phyloP scores from a whole-genome alignment of 1,284 basidiomycete genomes.

The Ganoderma lucidum region DNA sequence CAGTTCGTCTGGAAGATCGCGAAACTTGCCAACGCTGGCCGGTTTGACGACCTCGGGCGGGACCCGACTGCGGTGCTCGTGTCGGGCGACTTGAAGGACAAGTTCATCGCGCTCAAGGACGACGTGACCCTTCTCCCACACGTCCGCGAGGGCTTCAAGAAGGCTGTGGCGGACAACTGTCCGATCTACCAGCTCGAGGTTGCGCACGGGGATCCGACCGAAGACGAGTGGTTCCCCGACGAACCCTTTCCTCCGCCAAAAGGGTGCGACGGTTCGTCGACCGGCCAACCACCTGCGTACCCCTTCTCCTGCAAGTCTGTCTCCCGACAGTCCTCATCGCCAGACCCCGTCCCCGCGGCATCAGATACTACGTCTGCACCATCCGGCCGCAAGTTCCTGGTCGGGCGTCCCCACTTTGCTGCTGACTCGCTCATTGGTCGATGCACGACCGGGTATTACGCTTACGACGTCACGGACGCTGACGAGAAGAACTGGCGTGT shows the following conservation, averaged over 20 bases:
- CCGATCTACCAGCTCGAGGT: conserved; percentile 11
- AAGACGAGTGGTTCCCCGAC: conserved; percentile 2
- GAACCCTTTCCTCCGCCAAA: neutral
- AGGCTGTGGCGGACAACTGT: neutral
- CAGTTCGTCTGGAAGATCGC: conserved; percentile 25
- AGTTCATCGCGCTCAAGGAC: neutral
- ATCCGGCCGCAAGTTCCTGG: neutral
- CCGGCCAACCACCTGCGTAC: neutral
- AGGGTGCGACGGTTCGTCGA: neutral
- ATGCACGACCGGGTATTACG: conserved; percentile 19
- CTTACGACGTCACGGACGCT: conserved; percentile 5
- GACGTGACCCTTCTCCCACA: too few relatives aligned
- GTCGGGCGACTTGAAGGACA: neutral
- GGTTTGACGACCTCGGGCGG: conserved; percentile 19
- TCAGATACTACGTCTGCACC: too few relatives aligned
- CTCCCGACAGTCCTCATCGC: neutral
- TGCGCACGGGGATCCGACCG: neutral
- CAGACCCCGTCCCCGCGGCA: neutral
- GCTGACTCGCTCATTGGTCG: conserved; percentile 15
- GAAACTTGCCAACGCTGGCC: conserved; percentile 4
- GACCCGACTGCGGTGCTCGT: conserved; percentile 21
- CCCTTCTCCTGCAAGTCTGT: neutral
- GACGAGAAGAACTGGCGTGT: neutral
- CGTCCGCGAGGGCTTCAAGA: conserved; percentile 2
- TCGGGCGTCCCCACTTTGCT: conserved; percentile 13